Evolutionary conservation across 345 rosid genomes (phyloP), one percentile per base, ranked within the genome.

Genomic region (Populus nigra): DNA sequence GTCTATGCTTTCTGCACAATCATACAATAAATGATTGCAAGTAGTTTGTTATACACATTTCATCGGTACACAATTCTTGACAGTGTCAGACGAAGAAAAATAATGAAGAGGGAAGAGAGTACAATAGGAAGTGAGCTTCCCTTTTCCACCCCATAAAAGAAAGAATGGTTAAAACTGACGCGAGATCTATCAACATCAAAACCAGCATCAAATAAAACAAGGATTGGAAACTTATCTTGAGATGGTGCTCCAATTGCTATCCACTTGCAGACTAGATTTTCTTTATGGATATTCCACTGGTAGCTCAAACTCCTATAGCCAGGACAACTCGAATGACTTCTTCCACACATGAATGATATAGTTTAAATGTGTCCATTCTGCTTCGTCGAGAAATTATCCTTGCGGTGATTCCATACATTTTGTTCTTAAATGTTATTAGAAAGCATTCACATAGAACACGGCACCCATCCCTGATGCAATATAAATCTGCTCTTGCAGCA

Each of bases 401-500:
- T 27, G 8, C 35, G 23, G 33, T 43, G 45, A 75, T 78, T 38
- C n/a, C 49, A 55, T 38, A 35, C 29, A 55, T 66, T 72, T 39
- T 69, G 57, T 17, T 33, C 63, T 59, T 16, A 7, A 77, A 53
- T 77, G 59, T 65, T 59, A 41, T 59, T 53, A 71, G 16, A 53
- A 16, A 20, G 66, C 13, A 68, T 33, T 53, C 11, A 73, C 74
- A 82, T 33, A 49, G 22, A 67, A 22, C 41, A 65, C 7, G n/a
- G 4, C 20, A 73, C 9, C 41, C 27, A 57, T 65, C 6, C 62
- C 84, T 85, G 74, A 85, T 50, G 65, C 33, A 55, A 68, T 57
- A 73, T 69, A 59, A 81, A 66, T 79, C 71, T 82, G 70, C 53
- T 69, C 57, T 83, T 78, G 29, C 83, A 89, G 91, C 84, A 87